Percentiles rank a stretch among this genome's conserved stretches.
Evolutionary conservation across 1,139 yeast species (phyloP).

Genomic region (Taphrina sp.): DNA sequence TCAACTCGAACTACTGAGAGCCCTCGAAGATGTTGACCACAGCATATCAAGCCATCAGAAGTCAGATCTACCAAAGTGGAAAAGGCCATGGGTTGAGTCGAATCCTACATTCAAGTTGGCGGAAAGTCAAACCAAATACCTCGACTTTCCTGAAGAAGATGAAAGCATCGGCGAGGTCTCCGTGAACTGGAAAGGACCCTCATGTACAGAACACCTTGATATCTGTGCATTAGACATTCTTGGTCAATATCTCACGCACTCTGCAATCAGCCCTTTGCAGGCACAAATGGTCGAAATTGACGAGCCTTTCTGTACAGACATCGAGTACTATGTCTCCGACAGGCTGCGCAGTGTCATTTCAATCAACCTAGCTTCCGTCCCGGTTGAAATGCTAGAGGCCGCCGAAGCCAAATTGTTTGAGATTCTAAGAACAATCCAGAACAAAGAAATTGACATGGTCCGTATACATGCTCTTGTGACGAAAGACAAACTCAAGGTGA

Average conservation of each 20-base stretch:
- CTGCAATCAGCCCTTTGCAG: constrained; percentile 67
- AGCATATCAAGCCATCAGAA: constrained; percentile 44
- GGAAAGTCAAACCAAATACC: constrained; percentile 49
- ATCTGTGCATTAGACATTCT: constrained; percentile 36
- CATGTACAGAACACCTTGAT: constrained; percentile 49
- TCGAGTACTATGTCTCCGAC: constrained; percentile 48
- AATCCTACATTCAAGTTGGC: constrained; percentile 49
- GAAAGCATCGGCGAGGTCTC: constrained; percentile 77
- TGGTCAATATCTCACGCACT: constrained; percentile 61
- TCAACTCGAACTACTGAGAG: constrained; percentile 61
- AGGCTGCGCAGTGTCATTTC: constrained; percentile 24
- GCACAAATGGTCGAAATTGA: constrained; percentile 74
- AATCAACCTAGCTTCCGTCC: constrained; percentile 50
- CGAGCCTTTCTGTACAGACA: constrained; percentile 72
- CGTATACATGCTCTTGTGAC: constrained; percentile 67
- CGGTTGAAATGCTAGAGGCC: constrained; percentile 58
- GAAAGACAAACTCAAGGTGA: constrained; percentile 62
- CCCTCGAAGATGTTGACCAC: constrained; percentile 64
- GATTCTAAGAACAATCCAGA: constrained; percentile 54
- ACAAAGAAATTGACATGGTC: constrained; percentile 57
- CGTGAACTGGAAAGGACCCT: constrained; percentile 83
- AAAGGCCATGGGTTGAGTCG: constrained; percentile 82
- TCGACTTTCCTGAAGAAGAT: constrained; percentile 85
- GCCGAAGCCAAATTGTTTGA: constrained; percentile 56
- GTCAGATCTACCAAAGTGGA: constrained; percentile 42